Conservation (phyloP, 352 stramenopile genomes). For the Phytophthora citrophthora region DNA sequence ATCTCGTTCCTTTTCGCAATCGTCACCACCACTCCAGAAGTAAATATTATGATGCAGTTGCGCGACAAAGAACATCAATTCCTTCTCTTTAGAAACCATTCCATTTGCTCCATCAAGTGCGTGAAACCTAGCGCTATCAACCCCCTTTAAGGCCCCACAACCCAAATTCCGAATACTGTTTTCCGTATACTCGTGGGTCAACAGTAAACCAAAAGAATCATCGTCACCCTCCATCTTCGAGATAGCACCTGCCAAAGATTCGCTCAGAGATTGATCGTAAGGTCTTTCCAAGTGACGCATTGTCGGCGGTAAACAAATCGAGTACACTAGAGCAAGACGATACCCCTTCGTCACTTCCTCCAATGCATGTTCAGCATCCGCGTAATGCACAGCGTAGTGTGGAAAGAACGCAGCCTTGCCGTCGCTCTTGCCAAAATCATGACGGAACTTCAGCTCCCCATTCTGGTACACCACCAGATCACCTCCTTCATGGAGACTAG, state of each 20-base stretch:
- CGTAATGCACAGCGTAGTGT: neutral
- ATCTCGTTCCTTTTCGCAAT: neutral
- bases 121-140: neutral
- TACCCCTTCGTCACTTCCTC: too few relatives aligned
- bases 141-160: neutral
- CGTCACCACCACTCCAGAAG: neutral
- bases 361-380: too few relatives aligned
- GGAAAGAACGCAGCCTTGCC: conserved; percentile 14
- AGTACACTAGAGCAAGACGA: too few relatives aligned
- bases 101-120: neutral
- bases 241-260: neutral
- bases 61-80: neutral
- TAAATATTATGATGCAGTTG: neutral
- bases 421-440: conserved; percentile 25
- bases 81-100: neutral
- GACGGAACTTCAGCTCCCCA: conserved; percentile 7
- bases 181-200: neutral
- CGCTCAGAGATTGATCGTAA: neutral
- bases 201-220: neutral
- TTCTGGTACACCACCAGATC: neutral
- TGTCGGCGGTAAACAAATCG: too few relatives aligned
- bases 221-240: neutral
- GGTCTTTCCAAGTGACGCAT: too few relatives aligned
- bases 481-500: too few relatives aligned
- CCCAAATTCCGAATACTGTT: neutral